Evolutionary conservation across 331 rosid genomes (phyloP).

Genomic region (Malus hybrid): DNA sequence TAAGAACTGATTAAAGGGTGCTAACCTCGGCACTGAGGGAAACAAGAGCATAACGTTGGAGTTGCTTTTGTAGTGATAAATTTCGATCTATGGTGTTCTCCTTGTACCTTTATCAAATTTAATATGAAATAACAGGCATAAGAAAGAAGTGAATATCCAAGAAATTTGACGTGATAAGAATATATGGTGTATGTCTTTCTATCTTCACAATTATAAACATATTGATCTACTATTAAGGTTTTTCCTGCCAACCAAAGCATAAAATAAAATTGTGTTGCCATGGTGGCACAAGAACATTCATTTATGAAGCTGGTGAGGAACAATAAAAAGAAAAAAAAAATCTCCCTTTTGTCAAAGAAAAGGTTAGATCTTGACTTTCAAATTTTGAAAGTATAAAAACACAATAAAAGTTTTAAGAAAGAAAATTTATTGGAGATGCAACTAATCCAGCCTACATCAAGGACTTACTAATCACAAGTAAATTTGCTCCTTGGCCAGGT

Average conservation of each 20-base stretch:
- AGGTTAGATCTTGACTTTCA: neutral
- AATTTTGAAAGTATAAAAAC: neutral
- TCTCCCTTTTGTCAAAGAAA: neutral
- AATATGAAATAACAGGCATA: slow-evolving; percentile 9
- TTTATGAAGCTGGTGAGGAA: neutral
- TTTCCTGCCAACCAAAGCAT: neutral
- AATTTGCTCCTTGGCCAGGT: neutral
- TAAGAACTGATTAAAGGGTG: neutral
- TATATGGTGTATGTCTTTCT: neutral
- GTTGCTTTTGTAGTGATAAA: slow-evolving; percentile 64
- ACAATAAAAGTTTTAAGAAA: too few species aligned
- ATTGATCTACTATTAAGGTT: neutral
- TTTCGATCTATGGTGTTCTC: slow-evolving; percentile 45
- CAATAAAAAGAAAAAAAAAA: neutral
- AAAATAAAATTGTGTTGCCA: neutral
- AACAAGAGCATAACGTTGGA: slow-evolving; percentile 66
- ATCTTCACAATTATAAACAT: neutral
- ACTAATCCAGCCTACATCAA: neutral
- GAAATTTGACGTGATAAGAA: neutral
- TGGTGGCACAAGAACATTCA: neutral
- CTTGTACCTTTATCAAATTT: slow-evolving; percentile 58
- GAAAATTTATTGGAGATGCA: neutral
- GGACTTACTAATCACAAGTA: neutral
- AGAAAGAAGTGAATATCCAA: slow-evolving; percentile 9
- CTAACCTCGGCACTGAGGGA: slow-evolving; percentile 66